Conservation (phyloP, 345 rosid genomes). For the Hibiscus trionum region DNA sequence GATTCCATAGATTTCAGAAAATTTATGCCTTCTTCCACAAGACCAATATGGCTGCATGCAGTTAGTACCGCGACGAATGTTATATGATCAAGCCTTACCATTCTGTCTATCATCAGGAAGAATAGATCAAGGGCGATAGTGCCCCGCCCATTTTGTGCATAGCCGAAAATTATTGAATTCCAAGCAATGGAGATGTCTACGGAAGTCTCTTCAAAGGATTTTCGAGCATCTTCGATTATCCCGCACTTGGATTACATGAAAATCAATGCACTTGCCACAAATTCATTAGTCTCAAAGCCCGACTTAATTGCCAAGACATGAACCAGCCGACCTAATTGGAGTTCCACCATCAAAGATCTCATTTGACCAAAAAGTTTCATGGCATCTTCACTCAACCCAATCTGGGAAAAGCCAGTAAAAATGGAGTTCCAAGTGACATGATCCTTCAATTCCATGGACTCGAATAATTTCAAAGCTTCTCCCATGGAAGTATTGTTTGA, state of each 20-base stretch:
- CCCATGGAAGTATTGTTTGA: conserved; percentile 37
- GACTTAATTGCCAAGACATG: conserved; percentile 48
- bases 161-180: conserved; percentile 68
- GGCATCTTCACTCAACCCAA: conserved; percentile 47
- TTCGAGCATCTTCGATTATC: conserved; percentile 45
- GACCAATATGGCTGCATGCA: conserved; percentile 72
- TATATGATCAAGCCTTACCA: conserved; percentile 56
- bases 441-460: conserved; percentile 48
- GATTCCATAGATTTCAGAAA: conserved; percentile 51
- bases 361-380: conserved; percentile 41
- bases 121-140: conserved; percentile 52
- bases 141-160: conserved; percentile 70
- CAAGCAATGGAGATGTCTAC: conserved; percentile 52
- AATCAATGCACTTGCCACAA: conserved; percentile 68
- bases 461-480: conserved; percentile 42
- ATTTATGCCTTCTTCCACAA: conserved; percentile 47
- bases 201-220: conserved; percentile 44
- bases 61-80: conserved; percentile 66
- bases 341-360: conserved; percentile 39
- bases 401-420: conserved; percentile 58
- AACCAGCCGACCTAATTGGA: conserved; percentile 60
- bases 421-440: conserved; percentile 72
- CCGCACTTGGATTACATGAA: conserved; percentile 82
- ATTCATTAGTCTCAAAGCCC: conserved; percentile 49
- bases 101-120: conserved; percentile 41